These are phyloP conservation scores for Aquilaria agallochum DNA, from an alignment of 441 rosid genomes.

Conservation along the genomic window DNA sequence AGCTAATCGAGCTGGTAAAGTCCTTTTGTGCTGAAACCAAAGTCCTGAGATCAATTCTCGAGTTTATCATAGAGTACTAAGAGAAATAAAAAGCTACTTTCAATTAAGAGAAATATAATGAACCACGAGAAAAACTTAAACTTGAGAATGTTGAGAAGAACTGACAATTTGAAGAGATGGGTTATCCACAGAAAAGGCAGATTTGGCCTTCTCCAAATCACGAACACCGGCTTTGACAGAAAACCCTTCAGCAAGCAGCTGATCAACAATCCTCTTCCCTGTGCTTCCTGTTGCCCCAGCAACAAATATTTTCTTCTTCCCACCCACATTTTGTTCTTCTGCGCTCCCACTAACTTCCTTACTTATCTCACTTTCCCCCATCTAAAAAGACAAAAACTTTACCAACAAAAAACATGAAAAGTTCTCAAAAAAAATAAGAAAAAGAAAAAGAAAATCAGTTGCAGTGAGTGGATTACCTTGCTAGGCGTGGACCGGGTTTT, in stretches of 20 bases:
- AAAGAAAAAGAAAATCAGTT: background rate
- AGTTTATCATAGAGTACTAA: background rate
- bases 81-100: background rate
- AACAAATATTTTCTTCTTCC: conserved; percentile 59
- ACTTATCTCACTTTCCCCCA: conserved; percentile 48
- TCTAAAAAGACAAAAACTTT: conserved; percentile 28
- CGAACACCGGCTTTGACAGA: conserved; percentile 84
- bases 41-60: too few relatives aligned
- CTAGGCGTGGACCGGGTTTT: conserved; percentile 26
- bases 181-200: conserved; percentile 41
- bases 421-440: background rate
- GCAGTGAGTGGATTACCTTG: conserved; percentile 31
- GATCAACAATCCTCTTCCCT: conserved; percentile 79
- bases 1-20: too few relatives aligned
- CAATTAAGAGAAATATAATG: too few relatives aligned
- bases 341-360: conserved; percentile 25
- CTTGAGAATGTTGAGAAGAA: conserved; percentile 3
- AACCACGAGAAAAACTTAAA: background rate
- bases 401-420: background rate
- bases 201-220: conserved; percentile 62
- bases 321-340: conserved; percentile 12
- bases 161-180: conserved; percentile 77
- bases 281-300: conserved; percentile 87
- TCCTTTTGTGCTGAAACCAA: background rate
- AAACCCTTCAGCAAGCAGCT: conserved; percentile 75